Percentiles rank a stretch among this genome's conserved stretches.
phyloP scores from a whole-genome alignment of 2,329 filamentous ascomycete genomes.

The Alternaria burnsii region DNA sequence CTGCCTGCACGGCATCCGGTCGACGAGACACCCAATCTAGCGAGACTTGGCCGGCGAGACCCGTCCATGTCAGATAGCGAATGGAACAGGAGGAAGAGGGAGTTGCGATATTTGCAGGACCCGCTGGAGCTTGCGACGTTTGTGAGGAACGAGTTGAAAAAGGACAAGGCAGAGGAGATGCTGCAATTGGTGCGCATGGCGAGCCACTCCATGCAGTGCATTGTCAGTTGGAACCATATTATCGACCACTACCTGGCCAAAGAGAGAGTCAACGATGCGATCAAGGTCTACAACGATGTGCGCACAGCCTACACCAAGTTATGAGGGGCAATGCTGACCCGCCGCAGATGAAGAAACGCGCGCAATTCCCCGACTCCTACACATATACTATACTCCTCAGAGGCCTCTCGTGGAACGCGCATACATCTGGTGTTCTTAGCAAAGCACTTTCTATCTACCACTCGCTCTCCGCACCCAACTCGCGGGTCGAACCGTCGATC shows the following conservation, averaged over 20 bases:
- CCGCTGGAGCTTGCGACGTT: constrained; percentile 76
- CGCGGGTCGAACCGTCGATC: constrained; percentile 73
- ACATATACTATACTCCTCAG: constrained; percentile 87
- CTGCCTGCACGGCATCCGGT: not conserved
- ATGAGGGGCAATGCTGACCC: constrained; percentile 20
- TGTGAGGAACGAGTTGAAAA: constrained; percentile 67
- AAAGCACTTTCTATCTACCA: constrained; percentile 81
- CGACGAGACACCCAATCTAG: constrained; percentile 27
- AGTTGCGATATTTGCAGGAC: constrained; percentile 72
- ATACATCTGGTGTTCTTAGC: constrained; percentile 67
- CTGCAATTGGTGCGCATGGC: constrained; percentile 72
- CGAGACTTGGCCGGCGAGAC: constrained; percentile 38
- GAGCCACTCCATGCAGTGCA: constrained; percentile 69
- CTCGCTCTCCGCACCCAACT: constrained; percentile 71
- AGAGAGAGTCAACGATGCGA: constrained; percentile 67
- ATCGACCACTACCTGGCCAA: constrained; percentile 74
- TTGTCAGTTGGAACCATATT: constrained; percentile 88
- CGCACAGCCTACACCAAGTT: constrained; percentile 22
- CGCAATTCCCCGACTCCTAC: constrained; percentile 77
- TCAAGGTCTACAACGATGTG: constrained; percentile 91
- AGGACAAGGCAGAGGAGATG: constrained; percentile 71
- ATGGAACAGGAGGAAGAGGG: constrained; percentile 57
- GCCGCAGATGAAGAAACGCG: constrained; percentile 89
- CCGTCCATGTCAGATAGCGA: constrained; percentile 36
- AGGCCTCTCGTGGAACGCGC: constrained; percentile 71